Conservation (phyloP, 2,329 filamentous ascomycete species). For the Ophiobolus disseminans region DNA sequence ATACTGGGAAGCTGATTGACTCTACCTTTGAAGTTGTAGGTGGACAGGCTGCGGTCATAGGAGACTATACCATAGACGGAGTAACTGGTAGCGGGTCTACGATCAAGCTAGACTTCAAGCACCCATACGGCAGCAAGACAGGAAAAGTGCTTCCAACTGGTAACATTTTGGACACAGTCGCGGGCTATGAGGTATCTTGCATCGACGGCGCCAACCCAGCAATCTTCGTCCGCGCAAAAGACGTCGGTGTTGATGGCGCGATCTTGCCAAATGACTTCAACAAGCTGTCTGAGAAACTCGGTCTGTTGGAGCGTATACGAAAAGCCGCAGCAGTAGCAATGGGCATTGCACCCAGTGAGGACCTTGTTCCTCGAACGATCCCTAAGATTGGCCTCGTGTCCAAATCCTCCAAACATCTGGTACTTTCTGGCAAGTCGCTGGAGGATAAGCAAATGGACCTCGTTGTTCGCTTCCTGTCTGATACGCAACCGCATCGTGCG, state of each 20-base stretch:
- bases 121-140: conserved; percentile 70
- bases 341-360: conserved; percentile 61
- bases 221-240: conserved; percentile 65
- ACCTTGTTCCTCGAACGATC: conserved; percentile 61
- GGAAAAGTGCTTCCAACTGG: conserved; percentile 68
- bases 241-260: conserved; percentile 59
- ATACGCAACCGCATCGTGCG: conserved; percentile 53
- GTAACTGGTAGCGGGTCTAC: conserved; percentile 65
- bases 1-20: conserved; percentile 70
- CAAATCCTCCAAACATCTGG: conserved; percentile 43
- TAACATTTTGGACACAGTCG: conserved; percentile 59
- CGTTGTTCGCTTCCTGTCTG: conserved; percentile 54
- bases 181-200: conserved; percentile 61
- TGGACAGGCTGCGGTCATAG: conserved; percentile 57
- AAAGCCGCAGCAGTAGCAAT: conserved; percentile 65
- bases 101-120: conserved; percentile 67
- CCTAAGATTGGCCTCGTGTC: conserved; percentile 69
- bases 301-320: conserved; percentile 64
- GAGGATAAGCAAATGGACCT: conserved; percentile 46
- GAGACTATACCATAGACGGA: conserved; percentile 69
- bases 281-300: conserved; percentile 57
- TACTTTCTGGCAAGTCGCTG: conserved; percentile 50
- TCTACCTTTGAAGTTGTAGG: conserved; percentile 63
- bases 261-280: conserved; percentile 64
- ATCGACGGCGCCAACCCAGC: conserved; percentile 71